A percentile compares a stretch with the other conserved stretches of the same genome.
Evolutionary conservation across 345 rosid genomes (phyloP).

Genomic region (Ailanthus altissimus): DNA sequence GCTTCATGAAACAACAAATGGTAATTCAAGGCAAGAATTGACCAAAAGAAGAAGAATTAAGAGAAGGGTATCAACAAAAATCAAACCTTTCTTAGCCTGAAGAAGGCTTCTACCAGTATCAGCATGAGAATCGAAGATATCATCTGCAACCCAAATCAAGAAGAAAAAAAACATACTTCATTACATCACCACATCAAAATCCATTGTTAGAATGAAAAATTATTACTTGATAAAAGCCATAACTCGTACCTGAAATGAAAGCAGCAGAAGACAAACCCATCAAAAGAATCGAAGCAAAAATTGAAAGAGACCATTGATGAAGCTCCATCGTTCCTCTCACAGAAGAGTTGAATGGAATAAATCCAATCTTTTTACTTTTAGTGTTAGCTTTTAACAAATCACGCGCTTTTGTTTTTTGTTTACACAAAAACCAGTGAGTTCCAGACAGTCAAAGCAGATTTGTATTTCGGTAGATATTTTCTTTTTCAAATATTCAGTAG

Average conservation of each 20-base stretch:
- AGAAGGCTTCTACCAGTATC: constrained; percentile 58
- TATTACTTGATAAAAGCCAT: too few relatives aligned
- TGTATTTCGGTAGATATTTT: not conserved
- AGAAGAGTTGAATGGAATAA: not conserved
- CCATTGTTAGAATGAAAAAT: not conserved
- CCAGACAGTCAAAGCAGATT: not conserved
- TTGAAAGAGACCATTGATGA: constrained; percentile 9
- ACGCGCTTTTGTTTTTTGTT: not conserved
- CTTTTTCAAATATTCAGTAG: not conserved
- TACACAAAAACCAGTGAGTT: not conserved
- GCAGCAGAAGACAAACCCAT: constrained; percentile 35
- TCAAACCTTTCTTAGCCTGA: constrained; percentile 62
- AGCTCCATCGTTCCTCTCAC: constrained; percentile 30
- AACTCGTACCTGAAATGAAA: constrained; percentile 43
- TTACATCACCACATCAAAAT: not conserved
- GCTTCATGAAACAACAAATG: not conserved
- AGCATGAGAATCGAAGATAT: constrained; percentile 41
- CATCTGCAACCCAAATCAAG: constrained; percentile 41
- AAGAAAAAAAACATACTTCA: not conserved
- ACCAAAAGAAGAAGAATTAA: not conserved
- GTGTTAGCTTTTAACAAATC: not conserved
- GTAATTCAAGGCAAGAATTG: not conserved
- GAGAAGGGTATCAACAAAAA: not conserved
- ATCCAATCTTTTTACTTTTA: not conserved
- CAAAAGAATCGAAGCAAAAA: constrained; percentile 33